phyloP scores from a whole-genome alignment of 202 grass and related monocot genomes.

The Carex arenaria region DNA sequence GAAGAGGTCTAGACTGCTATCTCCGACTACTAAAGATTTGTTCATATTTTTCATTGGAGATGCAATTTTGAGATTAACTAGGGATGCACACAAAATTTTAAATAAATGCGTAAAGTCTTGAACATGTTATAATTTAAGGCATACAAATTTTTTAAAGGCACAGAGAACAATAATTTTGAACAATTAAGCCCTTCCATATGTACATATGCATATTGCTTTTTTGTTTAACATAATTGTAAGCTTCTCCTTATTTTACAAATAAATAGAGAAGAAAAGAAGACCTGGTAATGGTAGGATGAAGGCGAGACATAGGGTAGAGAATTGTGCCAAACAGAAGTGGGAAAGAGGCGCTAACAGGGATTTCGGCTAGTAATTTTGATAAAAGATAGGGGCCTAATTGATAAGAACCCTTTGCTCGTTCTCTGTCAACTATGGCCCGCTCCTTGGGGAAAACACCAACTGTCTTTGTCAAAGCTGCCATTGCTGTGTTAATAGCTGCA shows the following conservation, averaged over 20 bases:
- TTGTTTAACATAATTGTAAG: background rate
- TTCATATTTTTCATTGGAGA: background rate
- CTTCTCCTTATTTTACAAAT: background rate
- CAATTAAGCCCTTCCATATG: background rate
- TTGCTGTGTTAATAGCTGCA: slow-evolving; percentile 93
- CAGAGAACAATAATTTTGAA: background rate
- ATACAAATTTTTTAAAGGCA: background rate
- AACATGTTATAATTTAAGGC: background rate
- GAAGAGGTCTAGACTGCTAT: background rate
- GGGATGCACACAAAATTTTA: background rate
- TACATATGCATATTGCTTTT: background rate
- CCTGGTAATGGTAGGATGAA: slow-evolving; percentile 81
- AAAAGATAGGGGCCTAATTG: slow-evolving; percentile 80
- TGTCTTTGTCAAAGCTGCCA: slow-evolving; percentile 95
- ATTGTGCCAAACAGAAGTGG: slow-evolving; percentile 85
- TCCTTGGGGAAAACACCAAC: slow-evolving; percentile 95
- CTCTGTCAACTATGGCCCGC: slow-evolving; percentile 84
- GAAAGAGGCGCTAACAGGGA: slow-evolving; percentile 83
- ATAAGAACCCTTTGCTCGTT: slow-evolving; percentile 88
- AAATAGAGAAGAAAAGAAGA: slow-evolving; percentile 31
- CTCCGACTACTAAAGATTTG: background rate
- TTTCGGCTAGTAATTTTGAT: slow-evolving; percentile 87
- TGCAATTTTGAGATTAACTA: background rate
- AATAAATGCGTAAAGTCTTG: background rate
- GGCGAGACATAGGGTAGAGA: slow-evolving; percentile 94